Evolutionary conservation across 805 yeast genomes (phyloP).

Genomic region (Starmera amethionina): DNA sequence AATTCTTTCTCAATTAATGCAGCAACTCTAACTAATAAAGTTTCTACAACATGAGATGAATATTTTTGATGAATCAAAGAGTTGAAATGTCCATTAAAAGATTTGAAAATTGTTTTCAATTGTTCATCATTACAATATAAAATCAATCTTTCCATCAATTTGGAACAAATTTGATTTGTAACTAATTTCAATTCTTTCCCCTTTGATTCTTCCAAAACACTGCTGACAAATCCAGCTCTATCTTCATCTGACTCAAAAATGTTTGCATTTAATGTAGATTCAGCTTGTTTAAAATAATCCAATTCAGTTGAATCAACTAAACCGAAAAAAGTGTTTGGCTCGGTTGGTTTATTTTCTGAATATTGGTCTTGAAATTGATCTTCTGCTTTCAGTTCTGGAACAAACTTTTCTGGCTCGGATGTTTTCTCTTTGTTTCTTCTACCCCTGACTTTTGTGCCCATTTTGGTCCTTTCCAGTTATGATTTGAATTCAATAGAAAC

Average conservation of each 20-base stretch:
- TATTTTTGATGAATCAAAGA: conserved; percentile 78
- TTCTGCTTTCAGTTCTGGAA: conserved; percentile 2
- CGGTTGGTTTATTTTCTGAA: conserved; percentile 6
- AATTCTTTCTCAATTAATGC: conserved; percentile 68
- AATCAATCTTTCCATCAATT: conserved; percentile 81
- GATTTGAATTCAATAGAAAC: conserved; percentile 4
- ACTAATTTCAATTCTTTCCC: conserved; percentile 90
- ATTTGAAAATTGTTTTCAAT: conserved; percentile 51
- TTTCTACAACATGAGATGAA: conserved; percentile 89
- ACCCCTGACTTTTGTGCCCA: conserved; percentile 3
- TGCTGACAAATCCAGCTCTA: conserved; percentile 55
- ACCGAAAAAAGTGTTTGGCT: conserved; percentile 63
- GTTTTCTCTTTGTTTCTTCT: conserved; percentile 2
- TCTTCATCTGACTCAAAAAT: conserved; percentile 73
- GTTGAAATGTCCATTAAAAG: conserved; percentile 67
- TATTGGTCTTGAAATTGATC: conserved; percentile 9
- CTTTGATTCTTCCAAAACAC: conserved; percentile 75
- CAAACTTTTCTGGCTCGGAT: conserved; percentile 1
- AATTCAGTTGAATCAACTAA: conserved; percentile 74
- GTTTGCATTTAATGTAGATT: conserved; percentile 71
- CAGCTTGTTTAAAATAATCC: conserved; percentile 91
- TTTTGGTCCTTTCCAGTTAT: conserved; percentile 14
- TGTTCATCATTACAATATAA: conserved; percentile 55
- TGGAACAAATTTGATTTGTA: conserved; percentile 92
- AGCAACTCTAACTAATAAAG: conserved; percentile 68